Conservation (phyloP, 2,329 filamentous ascomycete genomes). For the Botryosphaeria agaves region DNA sequence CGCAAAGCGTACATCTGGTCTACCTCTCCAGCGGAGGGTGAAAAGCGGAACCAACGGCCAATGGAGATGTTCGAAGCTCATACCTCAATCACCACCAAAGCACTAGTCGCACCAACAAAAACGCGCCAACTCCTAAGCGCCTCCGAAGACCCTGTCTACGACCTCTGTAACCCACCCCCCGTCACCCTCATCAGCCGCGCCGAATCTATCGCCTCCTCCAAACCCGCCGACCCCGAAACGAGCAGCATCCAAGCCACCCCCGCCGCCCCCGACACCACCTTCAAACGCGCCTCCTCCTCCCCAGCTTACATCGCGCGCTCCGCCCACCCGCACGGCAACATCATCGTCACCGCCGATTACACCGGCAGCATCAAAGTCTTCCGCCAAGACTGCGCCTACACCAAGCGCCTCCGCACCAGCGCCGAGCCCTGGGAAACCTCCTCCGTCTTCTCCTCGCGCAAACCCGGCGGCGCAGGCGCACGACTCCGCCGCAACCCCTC, state of each 20-base stretch:
- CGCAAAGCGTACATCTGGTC: slow-evolving; percentile 84
- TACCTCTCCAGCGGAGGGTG: slow-evolving; percentile 37
- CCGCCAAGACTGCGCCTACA: slow-evolving; percentile 77
- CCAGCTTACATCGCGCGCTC: slow-evolving; percentile 64
- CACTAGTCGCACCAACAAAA: slow-evolving; percentile 64
- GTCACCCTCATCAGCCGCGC: slow-evolving; percentile 63
- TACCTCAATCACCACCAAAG: slow-evolving; percentile 73
- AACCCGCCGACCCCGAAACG: slow-evolving; percentile 23
- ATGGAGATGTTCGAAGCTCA: slow-evolving; percentile 87
- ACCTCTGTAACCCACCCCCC: slow-evolving; percentile 87
- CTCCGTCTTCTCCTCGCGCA: slow-evolving; percentile 56
- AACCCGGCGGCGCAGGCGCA: slow-evolving; percentile 42
- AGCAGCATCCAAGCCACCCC: slow-evolving; percentile 17
- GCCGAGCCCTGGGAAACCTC: slow-evolving; percentile 72
- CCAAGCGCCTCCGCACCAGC: slow-evolving; percentile 53
- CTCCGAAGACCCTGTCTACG: slow-evolving; percentile 86
- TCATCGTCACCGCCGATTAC: slow-evolving; percentile 82
- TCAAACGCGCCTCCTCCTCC: slow-evolving; percentile 39
- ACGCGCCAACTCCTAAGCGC: slow-evolving; percentile 61
- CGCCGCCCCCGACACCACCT: slow-evolving; percentile 14
- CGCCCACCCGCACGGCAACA: slow-evolving; percentile 65
- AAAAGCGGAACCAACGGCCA: slow-evolving; percentile 62
- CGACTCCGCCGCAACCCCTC: slow-evolving; percentile 33
- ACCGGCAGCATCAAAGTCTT: slow-evolving; percentile 86
- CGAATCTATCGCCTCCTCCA: slow-evolving; percentile 39